phyloP scores from a whole-genome alignment of 495 filamentous ascomycete genomes.

The Bathelium albidoporum region DNA sequence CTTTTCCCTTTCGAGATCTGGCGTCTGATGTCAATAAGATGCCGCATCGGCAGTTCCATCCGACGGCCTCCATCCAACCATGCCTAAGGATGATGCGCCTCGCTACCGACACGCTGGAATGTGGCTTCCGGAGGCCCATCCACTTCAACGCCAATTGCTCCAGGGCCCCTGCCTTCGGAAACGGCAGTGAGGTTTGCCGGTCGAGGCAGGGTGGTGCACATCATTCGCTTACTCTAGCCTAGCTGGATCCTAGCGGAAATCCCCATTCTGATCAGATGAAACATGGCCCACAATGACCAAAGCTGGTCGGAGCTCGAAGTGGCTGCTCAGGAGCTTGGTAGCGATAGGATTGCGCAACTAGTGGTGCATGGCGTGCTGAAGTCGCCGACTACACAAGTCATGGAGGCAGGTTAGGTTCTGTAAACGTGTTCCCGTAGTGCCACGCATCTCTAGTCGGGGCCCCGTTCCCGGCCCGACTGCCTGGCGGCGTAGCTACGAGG shows the following conservation, averaged over 20 bases:
- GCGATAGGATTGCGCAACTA: neutral
- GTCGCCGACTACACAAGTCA: neutral
- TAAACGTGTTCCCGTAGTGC: no score
- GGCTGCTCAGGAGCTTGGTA: neutral
- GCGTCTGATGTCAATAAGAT: neutral
- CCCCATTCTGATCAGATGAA: neutral
- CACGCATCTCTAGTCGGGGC: no score
- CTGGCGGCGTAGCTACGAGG: neutral
- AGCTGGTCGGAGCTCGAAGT: neutral
- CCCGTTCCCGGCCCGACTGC: no score
- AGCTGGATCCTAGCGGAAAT: neutral
- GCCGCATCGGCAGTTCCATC: neutral
- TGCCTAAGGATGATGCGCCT: neutral
- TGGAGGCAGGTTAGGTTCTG: neutral
- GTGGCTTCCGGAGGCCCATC: neutral
- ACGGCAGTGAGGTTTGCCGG: neutral
- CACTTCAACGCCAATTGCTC: neutral
- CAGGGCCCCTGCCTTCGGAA: neutral
- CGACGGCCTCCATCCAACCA: neutral
- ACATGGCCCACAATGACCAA: no score
- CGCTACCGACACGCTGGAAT: neutral
- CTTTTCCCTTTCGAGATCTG: neutral
- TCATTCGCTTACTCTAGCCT: neutral
- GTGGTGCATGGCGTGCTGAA: neutral
- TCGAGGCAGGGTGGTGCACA: neutral